A percentile compares a stretch with the other conserved stretches of the same genome.
phyloP scores from a whole-genome alignment of 495 filamentous ascomycete genomes.

The Penicillium argentinense region DNA sequence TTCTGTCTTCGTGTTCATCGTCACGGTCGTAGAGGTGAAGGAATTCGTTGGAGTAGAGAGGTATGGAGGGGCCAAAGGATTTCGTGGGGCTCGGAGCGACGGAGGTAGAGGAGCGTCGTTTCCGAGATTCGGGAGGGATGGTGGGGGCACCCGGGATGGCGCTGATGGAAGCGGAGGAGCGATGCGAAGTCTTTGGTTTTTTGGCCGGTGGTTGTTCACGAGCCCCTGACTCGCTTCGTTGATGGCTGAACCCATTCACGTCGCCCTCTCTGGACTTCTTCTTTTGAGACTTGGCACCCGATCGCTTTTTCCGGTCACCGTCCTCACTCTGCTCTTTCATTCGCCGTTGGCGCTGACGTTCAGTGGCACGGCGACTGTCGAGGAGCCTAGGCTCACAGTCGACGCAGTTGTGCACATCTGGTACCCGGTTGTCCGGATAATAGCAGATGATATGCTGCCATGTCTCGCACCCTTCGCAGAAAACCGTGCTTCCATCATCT shows the following conservation, averaged over 20 bases:
- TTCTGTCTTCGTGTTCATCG: conserved; percentile 47
- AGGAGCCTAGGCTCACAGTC: conserved; percentile 78
- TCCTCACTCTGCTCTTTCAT: conserved; percentile 62
- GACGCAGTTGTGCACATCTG: conserved; percentile 79
- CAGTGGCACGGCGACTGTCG: conserved; percentile 67
- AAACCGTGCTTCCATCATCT: conserved; percentile 97
- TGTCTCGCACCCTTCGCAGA: conserved; percentile 91
- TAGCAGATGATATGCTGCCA: conserved; percentile 99
- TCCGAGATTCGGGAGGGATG: conserved; percentile 47
- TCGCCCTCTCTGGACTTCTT: conserved; percentile 63
- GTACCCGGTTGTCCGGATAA: conserved; percentile 73
- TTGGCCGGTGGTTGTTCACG: conserved; percentile 65
- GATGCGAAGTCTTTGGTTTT: conserved; percentile 74
- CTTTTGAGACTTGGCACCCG: conserved; percentile 68
- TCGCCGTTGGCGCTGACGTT: conserved; percentile 64
- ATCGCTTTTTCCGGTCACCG: conserved; percentile 66
- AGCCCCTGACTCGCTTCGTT: conserved; percentile 49
- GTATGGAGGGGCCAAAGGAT: conserved; percentile 43
- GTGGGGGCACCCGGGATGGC: conserved; percentile 47
- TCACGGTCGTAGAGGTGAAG: conserved; percentile 67
- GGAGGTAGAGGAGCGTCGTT: conserved; percentile 49
- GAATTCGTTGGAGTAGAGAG: conserved; percentile 68
- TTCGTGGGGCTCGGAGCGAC: conserved; percentile 55
- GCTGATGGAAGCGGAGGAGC: conserved; percentile 65
- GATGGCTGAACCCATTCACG: conserved; percentile 34